Conservation (phyloP, 805 yeast species). For the Candida corydali region DNA sequence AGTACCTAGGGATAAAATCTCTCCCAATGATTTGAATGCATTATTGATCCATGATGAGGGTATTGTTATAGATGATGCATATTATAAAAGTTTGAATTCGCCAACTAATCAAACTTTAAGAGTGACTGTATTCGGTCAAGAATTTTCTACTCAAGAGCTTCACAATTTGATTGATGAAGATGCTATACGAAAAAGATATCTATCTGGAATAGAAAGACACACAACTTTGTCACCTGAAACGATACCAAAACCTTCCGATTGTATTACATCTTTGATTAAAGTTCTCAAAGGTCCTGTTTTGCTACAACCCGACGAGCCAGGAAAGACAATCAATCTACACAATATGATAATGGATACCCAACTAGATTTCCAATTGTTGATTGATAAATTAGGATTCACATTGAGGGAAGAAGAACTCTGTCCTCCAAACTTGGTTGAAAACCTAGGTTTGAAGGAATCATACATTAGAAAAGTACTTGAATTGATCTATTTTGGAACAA, state of each 20-base stretch:
- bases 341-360: slow-evolving; percentile 52
- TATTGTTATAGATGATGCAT: slow-evolving; percentile 30
- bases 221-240: slow-evolving; percentile 24
- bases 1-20: slow-evolving; percentile 18
- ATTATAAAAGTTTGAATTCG: slow-evolving; percentile 22
- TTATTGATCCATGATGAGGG: slow-evolving; percentile 11
- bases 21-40: slow-evolving; percentile 24
- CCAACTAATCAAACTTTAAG: slow-evolving; percentile 34
- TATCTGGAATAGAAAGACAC: slow-evolving; percentile 28
- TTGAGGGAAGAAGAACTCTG: slow-evolving; percentile 27
- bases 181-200: slow-evolving; percentile 50
- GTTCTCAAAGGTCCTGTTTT: slow-evolving; percentile 66
- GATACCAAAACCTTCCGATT: slow-evolving; percentile 52
- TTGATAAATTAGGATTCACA: slow-evolving; percentile 44
- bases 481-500: slow-evolving; percentile 32
- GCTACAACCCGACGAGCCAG: slow-evolving; percentile 37
- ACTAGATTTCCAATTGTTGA: slow-evolving; percentile 51
- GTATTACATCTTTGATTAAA: slow-evolving; percentile 57
- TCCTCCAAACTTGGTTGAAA: slow-evolving; percentile 43
- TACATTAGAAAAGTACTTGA: slow-evolving; percentile 54
- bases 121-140: slow-evolving; percentile 49
- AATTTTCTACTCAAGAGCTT: slow-evolving; percentile 46
- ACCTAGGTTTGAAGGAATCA: slow-evolving; percentile 39
- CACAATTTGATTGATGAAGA: slow-evolving; percentile 41
- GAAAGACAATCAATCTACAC: slow-evolving; percentile 52